Base-by-base conservation (phyloP, 2,329 filamentous ascomycete genomes). In the Microcyclosporella mali region DNA sequence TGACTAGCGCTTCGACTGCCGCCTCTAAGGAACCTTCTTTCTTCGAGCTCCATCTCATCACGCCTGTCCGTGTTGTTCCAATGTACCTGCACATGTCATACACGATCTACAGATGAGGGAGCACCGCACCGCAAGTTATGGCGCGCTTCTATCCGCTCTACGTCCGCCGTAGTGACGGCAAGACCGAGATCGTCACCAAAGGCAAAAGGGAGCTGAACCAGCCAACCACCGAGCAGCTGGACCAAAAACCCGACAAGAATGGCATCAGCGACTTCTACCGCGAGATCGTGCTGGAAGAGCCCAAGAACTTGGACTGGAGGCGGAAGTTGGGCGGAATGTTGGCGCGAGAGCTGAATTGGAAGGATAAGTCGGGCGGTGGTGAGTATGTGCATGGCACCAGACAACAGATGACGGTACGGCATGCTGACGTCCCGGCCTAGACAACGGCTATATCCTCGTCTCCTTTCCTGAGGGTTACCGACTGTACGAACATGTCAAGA, bases 271-370 rank as follows among this genome's bases (percentile, higher is more conserved):
- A 78, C 59, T 78, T 67, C 61, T 79, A 78, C 61, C 69, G 72
- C 43, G 63, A 70, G 48, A 66, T 78, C 6, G 64, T 66, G 9
- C 58, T 64, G 8, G 69, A 75, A 34, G 73, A 78, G 49, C 58
- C 67, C 4, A 78, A 78, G 55, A 70, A 74, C 50, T 54, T 74
- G 6, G 75, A 79, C 51, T 79, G 76, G 76, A 66, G 75, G 42
- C 66, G 75, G 47, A 79, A 79, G 62, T 64, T 79, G 44, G 76
- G 73, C 16, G 72, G 72, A n/a, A 78, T 79, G 74, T 62, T 78
- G 19, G 66, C 74, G 55, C 63, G 71, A 51, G 70, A 75, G 52
- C 55, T 78, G 33, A 69, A 48, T 18, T 47, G 42, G 32, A 47
- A 51, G 34, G 46, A 51, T 40, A 47, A 48, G 49, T 40, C 44